phyloP scores from a whole-genome alignment of 1,284 basidiomycete genomes.

The Anthracocystis panici-leucophaei region DNA sequence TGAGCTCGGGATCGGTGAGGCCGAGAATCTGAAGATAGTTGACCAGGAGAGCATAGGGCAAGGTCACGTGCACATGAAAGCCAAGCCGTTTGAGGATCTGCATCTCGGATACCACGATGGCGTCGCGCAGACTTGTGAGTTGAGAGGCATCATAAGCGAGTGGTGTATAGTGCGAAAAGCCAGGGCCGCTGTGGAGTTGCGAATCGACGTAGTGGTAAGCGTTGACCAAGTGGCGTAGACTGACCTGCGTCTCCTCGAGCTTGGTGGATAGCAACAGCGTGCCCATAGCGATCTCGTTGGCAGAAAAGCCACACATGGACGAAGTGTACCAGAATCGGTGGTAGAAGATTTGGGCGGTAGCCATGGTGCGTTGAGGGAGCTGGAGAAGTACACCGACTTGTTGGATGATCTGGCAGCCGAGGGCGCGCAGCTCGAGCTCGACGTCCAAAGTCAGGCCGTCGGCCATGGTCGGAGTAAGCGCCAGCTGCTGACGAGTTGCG shows the following conservation, averaged over 20 bases:
- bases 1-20: conserved; percentile 70
- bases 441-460: conserved; percentile 85
- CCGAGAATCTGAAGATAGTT: conserved; percentile 94
- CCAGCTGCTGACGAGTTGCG: conserved; percentile 82
- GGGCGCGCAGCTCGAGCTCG: conserved; percentile 86
- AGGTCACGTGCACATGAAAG: conserved; percentile 75
- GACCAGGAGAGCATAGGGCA: conserved; percentile 93
- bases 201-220: conserved; percentile 83
- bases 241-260: conserved; percentile 89
- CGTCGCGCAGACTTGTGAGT: conserved; percentile 72
- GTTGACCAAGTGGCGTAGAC: conserved; percentile 93
- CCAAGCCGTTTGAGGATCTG: conserved; percentile 84
- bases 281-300: conserved; percentile 90
- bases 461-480: conserved; percentile 80
- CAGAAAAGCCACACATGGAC: conserved; percentile 91
- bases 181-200: not conserved
- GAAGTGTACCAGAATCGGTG: conserved; percentile 97
- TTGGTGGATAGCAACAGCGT: conserved; percentile 94
- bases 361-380: conserved; percentile 96
- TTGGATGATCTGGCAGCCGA: conserved; percentile 85
- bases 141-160: conserved; percentile 15
- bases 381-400: conserved; percentile 90
- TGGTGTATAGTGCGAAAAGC: conserved; percentile 73
- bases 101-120: conserved; percentile 94
- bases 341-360: conserved; percentile 94